phyloP scores from a whole-genome alignment of 352 stramenopile genomes.

The Pilasporangium apinafurcum region DNA sequence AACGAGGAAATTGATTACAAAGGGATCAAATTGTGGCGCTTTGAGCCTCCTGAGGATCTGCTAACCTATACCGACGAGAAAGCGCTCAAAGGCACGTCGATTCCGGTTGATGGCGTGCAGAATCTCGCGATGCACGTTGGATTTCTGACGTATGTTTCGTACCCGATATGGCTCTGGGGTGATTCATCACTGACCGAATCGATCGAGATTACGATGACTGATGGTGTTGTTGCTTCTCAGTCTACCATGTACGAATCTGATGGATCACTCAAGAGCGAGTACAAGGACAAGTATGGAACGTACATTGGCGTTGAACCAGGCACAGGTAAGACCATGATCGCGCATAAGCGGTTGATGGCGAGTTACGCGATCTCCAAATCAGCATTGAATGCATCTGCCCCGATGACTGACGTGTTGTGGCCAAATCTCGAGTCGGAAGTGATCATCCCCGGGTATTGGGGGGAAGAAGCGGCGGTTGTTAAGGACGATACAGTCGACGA shows the following conservation, averaged over 20 bases:
- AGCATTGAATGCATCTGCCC: slow-evolving; percentile 10
- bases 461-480: slow-evolving; percentile 37
- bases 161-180: slow-evolving; percentile 28
- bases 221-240: slow-evolving; percentile 16
- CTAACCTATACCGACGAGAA: slow-evolving; percentile 9
- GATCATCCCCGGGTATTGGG: slow-evolving; percentile 46
- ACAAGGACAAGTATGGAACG: slow-evolving; percentile 23
- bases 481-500: slow-evolving; percentile 18
- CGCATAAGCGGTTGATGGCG: slow-evolving; percentile 24
- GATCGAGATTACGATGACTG: slow-evolving; percentile 20
- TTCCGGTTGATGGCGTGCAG: slow-evolving; percentile 34
- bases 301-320: slow-evolving; percentile 27
- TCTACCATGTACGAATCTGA: slow-evolving; percentile 14
- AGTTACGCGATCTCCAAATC: slow-evolving; percentile 26
- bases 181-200: slow-evolving; percentile 12
- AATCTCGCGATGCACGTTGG: slow-evolving; percentile 20
- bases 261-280: slow-evolving; percentile 21
- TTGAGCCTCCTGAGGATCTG: slow-evolving; percentile 15
- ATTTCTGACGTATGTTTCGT: slow-evolving; percentile 34
- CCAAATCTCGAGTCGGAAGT: slow-evolving; percentile 42
- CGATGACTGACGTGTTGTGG: slow-evolving; percentile 60
- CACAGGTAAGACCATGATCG: slow-evolving; percentile 29
- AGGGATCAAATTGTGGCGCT: slow-evolving; percentile 24
- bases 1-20: slow-evolving; percentile 17
- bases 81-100: slow-evolving; percentile 9